Evolutionary conservation across 2,329 filamentous ascomycete genomes (phyloP), one percentile per base, ranked within the genome.

Genomic region (Herpotrichia juniperi): DNA sequence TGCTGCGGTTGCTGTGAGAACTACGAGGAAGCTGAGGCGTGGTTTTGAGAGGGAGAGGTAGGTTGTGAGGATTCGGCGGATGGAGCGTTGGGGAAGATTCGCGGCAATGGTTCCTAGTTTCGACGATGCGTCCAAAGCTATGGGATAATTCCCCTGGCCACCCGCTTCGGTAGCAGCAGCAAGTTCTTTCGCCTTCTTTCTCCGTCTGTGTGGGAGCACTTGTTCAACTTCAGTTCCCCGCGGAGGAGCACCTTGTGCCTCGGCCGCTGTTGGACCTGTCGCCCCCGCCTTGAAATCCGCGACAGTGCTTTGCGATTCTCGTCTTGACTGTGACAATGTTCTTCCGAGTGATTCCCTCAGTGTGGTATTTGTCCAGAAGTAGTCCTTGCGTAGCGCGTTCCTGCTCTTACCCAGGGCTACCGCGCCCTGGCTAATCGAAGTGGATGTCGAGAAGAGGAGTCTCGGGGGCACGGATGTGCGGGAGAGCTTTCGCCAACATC

Each of bases 41-140:
- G 94, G 94, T 73, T 99, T 99, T n/a, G 93, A 89, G 60, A 99
- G 87, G 22, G 94, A 90, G 57, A 99, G 87, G 65, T 91, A 91
- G 25, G 91, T 87, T 19, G 92, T 90, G 58, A 94, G 70, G 49
- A 85, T 82, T 51, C 92, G 90, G 55, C 81, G 81, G 37, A 86
- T 61, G 19, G 84, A 86, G 45, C 79, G 73, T 26, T 78, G 75
- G 10, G 84, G 84, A 48, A 86, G 80, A 19, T 77, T 72, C 11
- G 82, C 80, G 6, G 85, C 85, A 47, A 84, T 72, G 37, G 77
- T 79, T 6, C 85, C 84, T 34, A 88, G 74, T 54, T 80, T 81
- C 19, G 84, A 81, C 0, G 85, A 87, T 12, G 85, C 85, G 72
- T 88, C 85, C 16, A 76, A 81, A 7, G 84, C 63, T 35, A 75